Conservation (phyloP, 305 asterid species). For the Fraxinus velutina region DNA sequence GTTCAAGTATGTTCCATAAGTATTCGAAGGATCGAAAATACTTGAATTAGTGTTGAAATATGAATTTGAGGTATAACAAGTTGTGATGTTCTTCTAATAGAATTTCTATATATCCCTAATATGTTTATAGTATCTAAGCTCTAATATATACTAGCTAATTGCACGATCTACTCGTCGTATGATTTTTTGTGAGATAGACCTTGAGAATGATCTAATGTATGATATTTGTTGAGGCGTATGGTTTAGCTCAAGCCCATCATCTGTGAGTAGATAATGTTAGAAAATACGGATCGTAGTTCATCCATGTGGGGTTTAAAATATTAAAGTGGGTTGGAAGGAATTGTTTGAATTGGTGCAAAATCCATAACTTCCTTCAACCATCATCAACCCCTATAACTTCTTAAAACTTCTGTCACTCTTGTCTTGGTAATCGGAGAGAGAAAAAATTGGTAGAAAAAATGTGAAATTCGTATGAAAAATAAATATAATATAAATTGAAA, state of each 20-base stretch:
- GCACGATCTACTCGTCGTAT: too few species aligned
- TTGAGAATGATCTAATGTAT: too few species aligned
- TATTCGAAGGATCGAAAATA: too few species aligned
- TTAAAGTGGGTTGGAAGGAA: not conserved
- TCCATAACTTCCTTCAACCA: not conserved
- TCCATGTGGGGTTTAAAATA: not conserved
- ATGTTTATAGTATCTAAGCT: too few species aligned
- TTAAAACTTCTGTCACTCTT: not conserved
- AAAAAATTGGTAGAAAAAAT: not conserved
- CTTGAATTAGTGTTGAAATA: too few species aligned
- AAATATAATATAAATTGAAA: not conserved
- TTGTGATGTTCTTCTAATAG: too few species aligned
- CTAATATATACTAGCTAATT: too few species aligned
- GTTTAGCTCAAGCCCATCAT: not conserved
- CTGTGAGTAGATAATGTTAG: not conserved
- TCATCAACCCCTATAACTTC: not conserved
- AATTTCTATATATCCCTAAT: too few species aligned
- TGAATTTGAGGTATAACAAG: too few species aligned
- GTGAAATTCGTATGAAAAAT: not conserved
- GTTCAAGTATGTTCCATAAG: too few species aligned
- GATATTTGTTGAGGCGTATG: not conserved
- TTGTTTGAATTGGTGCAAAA: not conserved
- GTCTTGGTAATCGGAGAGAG: not conserved
- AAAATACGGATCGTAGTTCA: not conserved
- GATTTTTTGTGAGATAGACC: too few species aligned